These are phyloP conservation scores for Cryptococcus floricola DNA, from an alignment of 1,284 basidiomycete genomes.

Conservation along the genomic window DNA sequence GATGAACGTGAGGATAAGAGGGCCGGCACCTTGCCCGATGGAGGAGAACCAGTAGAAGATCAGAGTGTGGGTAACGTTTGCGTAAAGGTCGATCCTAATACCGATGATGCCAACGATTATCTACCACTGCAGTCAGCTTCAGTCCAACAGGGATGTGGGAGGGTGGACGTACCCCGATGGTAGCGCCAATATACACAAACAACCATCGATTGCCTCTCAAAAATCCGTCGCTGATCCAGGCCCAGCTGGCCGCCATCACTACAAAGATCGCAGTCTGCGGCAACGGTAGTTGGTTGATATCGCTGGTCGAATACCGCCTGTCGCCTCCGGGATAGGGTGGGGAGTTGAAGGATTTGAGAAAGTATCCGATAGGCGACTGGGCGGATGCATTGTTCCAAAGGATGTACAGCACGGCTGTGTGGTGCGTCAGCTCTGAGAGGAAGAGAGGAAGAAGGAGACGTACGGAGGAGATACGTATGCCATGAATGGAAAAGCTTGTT, in stretches of 20 bases:
- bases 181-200: slow-evolving; percentile 32
- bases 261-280: slow-evolving; percentile 32
- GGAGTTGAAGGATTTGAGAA: slow-evolving; percentile 41
- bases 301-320: slow-evolving; percentile 5
- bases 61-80: slow-evolving; percentile 24
- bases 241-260: slow-evolving; percentile 24
- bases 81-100: slow-evolving; percentile 29
- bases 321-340: slow-evolving; percentile 30
- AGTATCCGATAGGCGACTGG: slow-evolving; percentile 36
- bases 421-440: neutral
- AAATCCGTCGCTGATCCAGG: slow-evolving; percentile 37
- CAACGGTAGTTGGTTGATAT: slow-evolving; percentile 22
- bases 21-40: slow-evolving; percentile 17
- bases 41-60: slow-evolving; percentile 29
- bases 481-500: slow-evolving; percentile 24
- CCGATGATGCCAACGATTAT: slow-evolving; percentile 25
- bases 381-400: slow-evolving; percentile 33
- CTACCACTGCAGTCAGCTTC: neutral
- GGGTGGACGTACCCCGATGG: slow-evolving; percentile 17
- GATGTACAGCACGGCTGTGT: slow-evolving; percentile 28
- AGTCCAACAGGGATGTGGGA: neutral
- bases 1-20: slow-evolving; percentile 31
- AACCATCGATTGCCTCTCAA: slow-evolving; percentile 34
- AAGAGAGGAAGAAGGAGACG: slow-evolving; percentile 4
- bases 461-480: slow-evolving; percentile 39